These are phyloP conservation scores for Flaveria brownii DNA, from an alignment of 129 eudicot genomes.

Conservation along the genomic window DNA sequence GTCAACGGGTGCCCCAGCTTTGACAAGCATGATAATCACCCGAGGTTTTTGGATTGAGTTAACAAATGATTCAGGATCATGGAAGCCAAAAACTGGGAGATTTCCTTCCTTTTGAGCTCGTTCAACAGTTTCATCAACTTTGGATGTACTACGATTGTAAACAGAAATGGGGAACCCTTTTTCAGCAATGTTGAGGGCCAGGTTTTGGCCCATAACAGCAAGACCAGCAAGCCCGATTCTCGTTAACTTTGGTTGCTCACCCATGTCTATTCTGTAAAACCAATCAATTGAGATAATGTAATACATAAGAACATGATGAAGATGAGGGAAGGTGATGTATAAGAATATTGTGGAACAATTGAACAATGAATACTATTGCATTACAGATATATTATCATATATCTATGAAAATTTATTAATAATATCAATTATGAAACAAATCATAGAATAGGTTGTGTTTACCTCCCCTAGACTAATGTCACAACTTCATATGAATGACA, in stretches of 20 bases:
- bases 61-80: slow-evolving; percentile 57
- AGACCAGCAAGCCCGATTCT: slow-evolving; percentile 74
- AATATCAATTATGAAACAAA: not conserved
- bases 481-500: not conserved
- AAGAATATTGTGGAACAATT: not conserved
- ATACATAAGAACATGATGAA: not conserved
- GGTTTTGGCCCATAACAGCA: slow-evolving; percentile 70
- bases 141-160: slow-evolving; percentile 50
- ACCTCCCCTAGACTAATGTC: not conserved
- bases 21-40: slow-evolving; percentile 60
- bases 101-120: slow-evolving; percentile 55
- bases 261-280: slow-evolving; percentile 48
- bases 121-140: slow-evolving; percentile 62
- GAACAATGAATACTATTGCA: not conserved
- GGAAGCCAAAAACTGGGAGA: slow-evolving; percentile 60
- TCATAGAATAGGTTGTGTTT: slow-evolving; percentile 9
- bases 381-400: not conserved
- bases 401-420: not conserved
- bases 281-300: not conserved
- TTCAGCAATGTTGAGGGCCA: slow-evolving; percentile 69
- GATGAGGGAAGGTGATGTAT: not conserved
- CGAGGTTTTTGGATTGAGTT: slow-evolving; percentile 58
- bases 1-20: slow-evolving; percentile 64
- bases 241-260: slow-evolving; percentile 48
- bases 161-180: slow-evolving; percentile 67